Evolutionary conservation across 2,329 filamentous ascomycete genomes (phyloP).

Genomic region (Fusarium annulatum): DNA sequence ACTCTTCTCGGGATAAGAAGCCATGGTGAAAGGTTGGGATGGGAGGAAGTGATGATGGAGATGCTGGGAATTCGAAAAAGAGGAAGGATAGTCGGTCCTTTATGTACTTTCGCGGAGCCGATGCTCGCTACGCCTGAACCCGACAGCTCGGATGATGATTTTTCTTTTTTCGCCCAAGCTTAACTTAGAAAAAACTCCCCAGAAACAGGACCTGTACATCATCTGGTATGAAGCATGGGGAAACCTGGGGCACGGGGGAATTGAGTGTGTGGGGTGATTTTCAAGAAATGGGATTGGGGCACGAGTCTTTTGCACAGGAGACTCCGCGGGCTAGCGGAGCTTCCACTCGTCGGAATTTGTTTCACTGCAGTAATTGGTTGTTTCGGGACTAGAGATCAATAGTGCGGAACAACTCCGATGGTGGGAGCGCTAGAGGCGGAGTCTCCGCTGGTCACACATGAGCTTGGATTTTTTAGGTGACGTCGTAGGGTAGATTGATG

Average conservation of each 20-base stretch:
- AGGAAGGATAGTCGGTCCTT: neutral
- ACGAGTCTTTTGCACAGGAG: conserved; percentile 10
- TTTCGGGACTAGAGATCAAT: rapidly evolving
- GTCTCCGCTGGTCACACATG: conserved; percentile 15
- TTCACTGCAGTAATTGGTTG: neutral
- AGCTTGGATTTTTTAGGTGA: neutral
- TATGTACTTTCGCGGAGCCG: conserved; percentile 15
- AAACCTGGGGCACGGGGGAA: conserved; percentile 25
- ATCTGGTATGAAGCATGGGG: conserved; percentile 17
- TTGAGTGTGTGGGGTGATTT: conserved; percentile 27
- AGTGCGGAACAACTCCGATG: conserved; percentile 18
- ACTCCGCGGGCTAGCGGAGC: conserved; percentile 11
- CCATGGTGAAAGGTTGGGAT: conserved; percentile 34
- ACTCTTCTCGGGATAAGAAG: conserved; percentile 35
- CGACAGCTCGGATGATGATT: neutral
- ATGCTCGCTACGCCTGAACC: neutral
- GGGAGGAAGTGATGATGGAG: no score
- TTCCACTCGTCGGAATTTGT: neutral
- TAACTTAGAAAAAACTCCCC: neutral
- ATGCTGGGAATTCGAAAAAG: neutral
- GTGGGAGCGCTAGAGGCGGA: neutral
- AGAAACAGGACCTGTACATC: conserved; percentile 5
- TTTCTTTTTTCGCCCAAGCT: neutral
- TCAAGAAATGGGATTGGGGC: conserved; percentile 21
- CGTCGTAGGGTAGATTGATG: neutral